phyloP scores from a whole-genome alignment of 768 basidiomycete genomes.

The Brasilioporus rufonigricans region DNA sequence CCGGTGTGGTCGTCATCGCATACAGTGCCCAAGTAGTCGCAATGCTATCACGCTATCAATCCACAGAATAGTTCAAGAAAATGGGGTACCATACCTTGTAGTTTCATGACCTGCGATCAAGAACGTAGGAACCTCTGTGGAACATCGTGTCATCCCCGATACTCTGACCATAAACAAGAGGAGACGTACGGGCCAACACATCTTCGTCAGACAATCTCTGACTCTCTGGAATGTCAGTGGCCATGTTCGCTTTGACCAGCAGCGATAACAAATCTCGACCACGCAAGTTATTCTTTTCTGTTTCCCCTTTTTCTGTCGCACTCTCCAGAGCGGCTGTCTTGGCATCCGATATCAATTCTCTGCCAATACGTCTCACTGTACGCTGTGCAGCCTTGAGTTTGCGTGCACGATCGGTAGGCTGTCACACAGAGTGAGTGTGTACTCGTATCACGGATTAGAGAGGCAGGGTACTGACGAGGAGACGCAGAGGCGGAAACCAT shows the following conservation, averaged over 20 bases:
- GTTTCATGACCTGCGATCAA: neutral
- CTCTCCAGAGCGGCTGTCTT: constrained; percentile 3
- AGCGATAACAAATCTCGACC: too few species aligned
- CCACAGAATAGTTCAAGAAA: too few species aligned
- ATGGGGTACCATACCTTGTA: neutral
- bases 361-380: constrained; percentile 51
- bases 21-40: too few species aligned
- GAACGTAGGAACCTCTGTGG: neutral
- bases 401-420: too few species aligned
- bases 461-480: neutral
- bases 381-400: too few species aligned
- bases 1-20: too few species aligned
- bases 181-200: neutral
- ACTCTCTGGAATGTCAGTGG: too few species aligned
- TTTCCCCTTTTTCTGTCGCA: constrained; percentile 21
- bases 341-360: constrained; percentile 38
- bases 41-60: too few species aligned
- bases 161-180: neutral
- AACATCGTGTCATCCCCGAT: neutral
- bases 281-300: constrained; percentile 33
- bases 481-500: too few species aligned
- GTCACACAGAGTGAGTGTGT: neutral
- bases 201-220: too few species aligned
- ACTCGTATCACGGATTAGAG: neutral
- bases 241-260: too few species aligned